Evolutionary conservation across 768 basidiomycete species (phyloP), one percentile per base, ranked within the genome.

Genomic region (Favolaschia claudopus): DNA sequence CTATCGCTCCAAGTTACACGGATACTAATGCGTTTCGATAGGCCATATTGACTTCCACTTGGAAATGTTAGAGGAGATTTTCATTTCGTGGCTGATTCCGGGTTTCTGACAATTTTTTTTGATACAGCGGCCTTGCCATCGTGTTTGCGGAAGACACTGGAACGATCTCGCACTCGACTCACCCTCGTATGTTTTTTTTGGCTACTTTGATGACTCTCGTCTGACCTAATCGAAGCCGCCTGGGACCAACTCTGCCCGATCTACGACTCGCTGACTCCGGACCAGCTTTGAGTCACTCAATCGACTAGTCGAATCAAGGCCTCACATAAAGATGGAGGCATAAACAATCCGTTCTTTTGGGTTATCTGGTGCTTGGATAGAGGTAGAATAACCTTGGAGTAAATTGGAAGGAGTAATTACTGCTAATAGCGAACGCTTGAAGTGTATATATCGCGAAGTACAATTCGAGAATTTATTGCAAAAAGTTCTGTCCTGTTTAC

Each of bases 21-120:
- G 22, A 22, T 10, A 61, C 52, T 28, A 39, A 39, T 54, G 67
- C 65, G 40, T 66, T 8, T 19, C 34, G 10, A 36, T 10, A 10
- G 71, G 72, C 46, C 74, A 75, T 50, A 71, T 75, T 31, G 76
- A 78, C 51, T 77, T 74, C 72, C 77, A 78, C 64, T 62, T 78
- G 7, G 70, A 76, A 32, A 40, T 67, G 75, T 77, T 43, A 40
- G 73, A 67, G 5, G 17, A 13, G 10, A 9, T 20, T 13, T 6
- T 19, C n/a, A 49, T 8, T 60, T 64, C 65, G 43, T 37, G 14
- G 25, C 67, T 55, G 63, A 56, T 42, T 65, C 61, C 51, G 63
- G 70, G 56, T 61, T 68, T 32, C 20, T 31, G 12, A 24, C 3
- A 1, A 17, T 14, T n/a, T n/a, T n/a, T 55, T 24, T 2, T 15